Base-by-base conservation (phyloP, 2,329 filamentous ascomycete genomes). In the Paecilomyces niveus region DNA sequence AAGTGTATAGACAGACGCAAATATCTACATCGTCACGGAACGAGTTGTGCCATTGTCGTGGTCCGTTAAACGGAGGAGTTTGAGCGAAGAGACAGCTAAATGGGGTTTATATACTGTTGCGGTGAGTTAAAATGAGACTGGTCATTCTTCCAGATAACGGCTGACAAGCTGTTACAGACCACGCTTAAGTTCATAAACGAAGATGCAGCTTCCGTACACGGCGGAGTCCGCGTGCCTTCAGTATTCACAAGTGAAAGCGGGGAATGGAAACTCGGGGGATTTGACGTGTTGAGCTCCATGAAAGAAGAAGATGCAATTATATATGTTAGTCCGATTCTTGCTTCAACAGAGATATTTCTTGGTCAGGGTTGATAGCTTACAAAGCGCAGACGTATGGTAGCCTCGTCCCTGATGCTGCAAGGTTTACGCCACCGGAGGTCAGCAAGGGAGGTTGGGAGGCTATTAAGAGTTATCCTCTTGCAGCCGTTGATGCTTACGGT, bases 11-110 rank as follows among this genome's bases (percentile, higher is more conserved):
- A 96, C 92, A 69, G 94, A 99, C 64, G 85, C 89, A 26, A 93
- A 94, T 71, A 94, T 99, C 62, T 97, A 97, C 73, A 92, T 99
- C 72, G 92, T 94, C 58, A 97, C 92, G 24, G 94, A 99, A 78
- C 85, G 92, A 63, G 80, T 99, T 9, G 86, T 87, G 11, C 94
- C 94, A 2, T 78, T 99, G 56, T 85, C 87, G 65, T 97, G 94
- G 94, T 88, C 95, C 68, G 87, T 95, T 53, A 91, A 89, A 77
- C 83, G 93, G 65, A 92, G 90, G 78, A 94, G 90, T 70, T 74
- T 97, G 61, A 92, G 86, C 60, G 87, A 91, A 49, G 94, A 97
- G 78, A 97, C 93, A 1, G 85, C 94, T 54, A 99, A 97, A 85
- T 99, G 94, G 94, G 94, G 94, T 0, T 76, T 99, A 49, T 89